A percentile compares a stretch with the other conserved stretches of the same genome.
Evolutionary conservation across 257 asterid genomes (phyloP).

Genomic region (Ehretia macrophylla): DNA sequence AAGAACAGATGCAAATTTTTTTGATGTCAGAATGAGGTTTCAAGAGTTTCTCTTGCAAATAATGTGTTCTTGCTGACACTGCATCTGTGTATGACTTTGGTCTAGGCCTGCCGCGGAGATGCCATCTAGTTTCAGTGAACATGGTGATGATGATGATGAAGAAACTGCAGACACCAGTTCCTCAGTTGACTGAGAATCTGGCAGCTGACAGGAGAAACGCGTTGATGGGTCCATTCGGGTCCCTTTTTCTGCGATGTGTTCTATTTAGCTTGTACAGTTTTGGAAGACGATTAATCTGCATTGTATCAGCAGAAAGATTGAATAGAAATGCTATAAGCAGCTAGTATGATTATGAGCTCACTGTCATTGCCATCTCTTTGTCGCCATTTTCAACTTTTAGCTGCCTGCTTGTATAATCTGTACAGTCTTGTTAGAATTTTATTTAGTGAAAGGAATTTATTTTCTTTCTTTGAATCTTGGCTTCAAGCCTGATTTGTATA

Average conservation of each 20-base stretch:
- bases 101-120: slow-evolving; percentile 53
- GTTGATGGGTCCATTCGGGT: no score
- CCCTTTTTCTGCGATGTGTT: no score
- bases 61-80: not conserved
- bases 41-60: not conserved
- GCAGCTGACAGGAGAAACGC: slow-evolving; percentile 1
- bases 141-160: slow-evolving; percentile 24
- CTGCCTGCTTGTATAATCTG: not conserved
- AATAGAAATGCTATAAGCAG: not conserved
- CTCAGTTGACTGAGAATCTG: slow-evolving; percentile 35
- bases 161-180: slow-evolving; percentile 67
- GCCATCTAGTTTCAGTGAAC: slow-evolving; percentile 59
- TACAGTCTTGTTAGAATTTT: not conserved
- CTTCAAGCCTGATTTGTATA: not conserved
- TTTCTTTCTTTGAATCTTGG: not conserved
- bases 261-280: slow-evolving; percentile 1
- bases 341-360: not conserved
- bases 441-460: not conserved
- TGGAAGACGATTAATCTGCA: not conserved
- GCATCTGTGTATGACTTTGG: not conserved
- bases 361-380: not conserved
- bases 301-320: not conserved
- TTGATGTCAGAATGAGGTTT: not conserved
- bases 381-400: not conserved
- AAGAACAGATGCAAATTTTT: no score